Evolutionary conservation across 495 filamentous ascomycete genomes (phyloP).

Genomic region (Xylaria grammica): DNA sequence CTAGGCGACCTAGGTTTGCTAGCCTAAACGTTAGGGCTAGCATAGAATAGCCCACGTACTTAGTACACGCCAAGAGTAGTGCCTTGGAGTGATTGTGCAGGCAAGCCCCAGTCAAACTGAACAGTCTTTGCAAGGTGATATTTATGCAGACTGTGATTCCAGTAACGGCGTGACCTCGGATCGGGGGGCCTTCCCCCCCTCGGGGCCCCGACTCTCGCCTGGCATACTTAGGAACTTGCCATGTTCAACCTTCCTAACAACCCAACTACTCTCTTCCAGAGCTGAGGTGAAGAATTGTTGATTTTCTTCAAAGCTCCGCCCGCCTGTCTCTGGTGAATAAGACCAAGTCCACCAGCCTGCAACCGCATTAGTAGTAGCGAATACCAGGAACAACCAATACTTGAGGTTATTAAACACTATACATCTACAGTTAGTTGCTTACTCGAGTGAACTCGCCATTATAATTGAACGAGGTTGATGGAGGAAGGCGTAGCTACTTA

Average conservation of each 20-base stretch:
- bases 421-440: background rate
- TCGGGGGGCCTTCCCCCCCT: background rate
- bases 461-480: too few species aligned
- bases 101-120: too few species aligned
- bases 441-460: background rate
- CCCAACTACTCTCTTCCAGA: slow-evolving; percentile 51
- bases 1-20: too few species aligned
- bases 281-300: slow-evolving; percentile 59
- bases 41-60: too few species aligned
- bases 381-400: slow-evolving; percentile 61
- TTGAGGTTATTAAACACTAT: slow-evolving; percentile 59
- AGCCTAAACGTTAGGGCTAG: too few species aligned
- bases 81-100: too few species aligned
- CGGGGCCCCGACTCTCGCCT: slow-evolving; percentile 28
- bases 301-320: slow-evolving; percentile 61
- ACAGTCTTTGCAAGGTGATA: too few species aligned
- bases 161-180: slow-evolving; percentile 7
- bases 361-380: slow-evolving; percentile 56
- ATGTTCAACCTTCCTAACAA: slow-evolving; percentile 50
- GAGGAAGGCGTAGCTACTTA: slow-evolving; percentile 28
- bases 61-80: too few species aligned
- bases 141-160: background rate
- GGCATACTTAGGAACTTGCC: slow-evolving; percentile 56
- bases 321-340: slow-evolving; percentile 59
- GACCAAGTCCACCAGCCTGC: slow-evolving; percentile 58